phyloP scores from a whole-genome alignment of 768 basidiomycete species.

The Lactarius akahatsu region DNA sequence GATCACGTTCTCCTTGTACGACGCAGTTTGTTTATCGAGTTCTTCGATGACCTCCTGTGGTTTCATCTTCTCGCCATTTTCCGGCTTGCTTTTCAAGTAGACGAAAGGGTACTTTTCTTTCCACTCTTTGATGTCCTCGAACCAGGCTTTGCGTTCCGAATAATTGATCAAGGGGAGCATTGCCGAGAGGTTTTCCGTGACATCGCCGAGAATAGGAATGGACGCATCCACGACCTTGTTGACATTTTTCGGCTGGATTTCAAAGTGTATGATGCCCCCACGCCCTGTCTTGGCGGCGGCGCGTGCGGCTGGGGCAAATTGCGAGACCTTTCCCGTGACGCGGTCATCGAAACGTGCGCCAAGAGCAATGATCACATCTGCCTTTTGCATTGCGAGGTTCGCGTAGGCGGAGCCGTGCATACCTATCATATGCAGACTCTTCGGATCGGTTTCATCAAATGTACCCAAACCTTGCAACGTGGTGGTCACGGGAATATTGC shows the following conservation, averaged over 20 bases:
- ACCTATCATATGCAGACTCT: constrained; percentile 94
- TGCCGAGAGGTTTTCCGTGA: constrained; percentile 74
- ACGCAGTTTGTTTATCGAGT: constrained; percentile 74
- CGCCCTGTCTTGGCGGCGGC: constrained; percentile 82
- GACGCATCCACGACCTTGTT: constrained; percentile 98
- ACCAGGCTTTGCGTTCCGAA: constrained; percentile 74
- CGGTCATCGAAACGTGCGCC: constrained; percentile 98
- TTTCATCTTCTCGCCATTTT: constrained; percentile 72
- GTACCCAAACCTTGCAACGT: constrained; percentile 95
- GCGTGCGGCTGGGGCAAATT: constrained; percentile 88
- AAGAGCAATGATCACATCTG: constrained; percentile 96
- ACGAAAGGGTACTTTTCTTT: constrained; percentile 90
- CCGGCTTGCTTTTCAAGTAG: constrained; percentile 56
- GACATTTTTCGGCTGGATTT: constrained; percentile 97
- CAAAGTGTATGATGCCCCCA: constrained; percentile 99
- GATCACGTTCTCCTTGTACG: constrained; percentile 83
- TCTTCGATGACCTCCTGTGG: constrained; percentile 97
- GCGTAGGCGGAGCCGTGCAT: constrained; percentile 99
- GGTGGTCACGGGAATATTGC: constrained; percentile 96
- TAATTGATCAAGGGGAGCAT: constrained; percentile 77
- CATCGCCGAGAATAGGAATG: constrained; percentile 93
- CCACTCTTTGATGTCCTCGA: constrained; percentile 77
- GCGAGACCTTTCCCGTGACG: constrained; percentile 86
- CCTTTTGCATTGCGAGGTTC: constrained; percentile 96
- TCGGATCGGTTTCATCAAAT: constrained; percentile 87